Evolutionary conservation across 495 filamentous ascomycete genomes (phyloP), one percentile per base, ranked within the genome.

Genomic region (Neurospora discreta): DNA sequence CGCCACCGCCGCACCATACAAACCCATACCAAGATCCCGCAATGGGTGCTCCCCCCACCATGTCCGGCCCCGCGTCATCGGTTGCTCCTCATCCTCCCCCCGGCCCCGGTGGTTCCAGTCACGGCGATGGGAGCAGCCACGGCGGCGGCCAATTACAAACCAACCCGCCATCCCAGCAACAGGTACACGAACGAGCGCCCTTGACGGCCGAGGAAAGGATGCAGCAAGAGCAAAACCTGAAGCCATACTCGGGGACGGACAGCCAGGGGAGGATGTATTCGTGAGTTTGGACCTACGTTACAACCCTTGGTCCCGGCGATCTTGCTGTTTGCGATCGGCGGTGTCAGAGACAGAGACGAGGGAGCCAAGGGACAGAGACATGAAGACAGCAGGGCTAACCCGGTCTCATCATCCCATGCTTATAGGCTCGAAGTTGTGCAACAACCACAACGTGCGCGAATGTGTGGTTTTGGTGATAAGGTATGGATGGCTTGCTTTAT

Each of bases 391-490:
- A 65, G 52, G 52, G 52, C 71, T 73, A 60, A 73, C 71, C 60
- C 40, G 52, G 52, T 65, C 11, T 65, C 52, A 16, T 65, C 52
- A 16, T 41, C 33, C 8, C 36, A 39, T 20, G 9, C 46, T 3
- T 3, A 82, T 85, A 92, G 90, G 68, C 85, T 99, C 70, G 85
- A 90, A 73, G 92, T 98, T 70, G 90, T 92, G 70, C 95, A 99
- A 81, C 95, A 99, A 78, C 95, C 95, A 68, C 86, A 93, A 74
- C 91, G 95, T 70, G 95, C 95, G 74, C 92, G 95, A 68, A 99
- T 99, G 95, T 99, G 95, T 84, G 95, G 95, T 2, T 99, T 98
- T 84, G 95, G 95, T 70, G 95, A 99, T 81, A 99, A 99, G 87
- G 94, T 97, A 77, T 76, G 73, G 20, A 60, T 44, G 33, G 39